Conservation (phyloP, 345 rosid species). For the Turritis glabra region DNA sequence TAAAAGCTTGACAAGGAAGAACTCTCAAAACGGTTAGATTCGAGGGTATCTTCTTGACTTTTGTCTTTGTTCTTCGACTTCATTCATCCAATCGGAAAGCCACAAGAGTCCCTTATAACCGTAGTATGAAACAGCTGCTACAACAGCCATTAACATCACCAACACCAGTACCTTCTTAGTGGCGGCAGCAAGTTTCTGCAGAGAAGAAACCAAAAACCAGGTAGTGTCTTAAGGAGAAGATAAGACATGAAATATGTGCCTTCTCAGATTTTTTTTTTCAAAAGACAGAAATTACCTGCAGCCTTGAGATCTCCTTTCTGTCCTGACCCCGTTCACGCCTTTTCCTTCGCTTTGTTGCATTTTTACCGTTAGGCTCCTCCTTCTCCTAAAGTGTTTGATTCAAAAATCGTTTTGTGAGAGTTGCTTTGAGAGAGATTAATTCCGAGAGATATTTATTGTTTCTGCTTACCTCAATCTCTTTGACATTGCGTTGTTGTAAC, state of each 20-base stretch:
- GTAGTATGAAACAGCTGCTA: slow-evolving; percentile 49
- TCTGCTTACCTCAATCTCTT: slow-evolving; percentile 59
- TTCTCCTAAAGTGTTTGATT: slow-evolving; percentile 50
- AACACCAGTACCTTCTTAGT: slow-evolving; percentile 50
- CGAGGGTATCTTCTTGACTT: slow-evolving; percentile 44
- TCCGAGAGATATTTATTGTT: neutral
- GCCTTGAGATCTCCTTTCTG: slow-evolving; percentile 47
- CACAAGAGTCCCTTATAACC: slow-evolving; percentile 80
- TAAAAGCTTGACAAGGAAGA: slow-evolving; percentile 20
- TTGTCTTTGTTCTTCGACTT: slow-evolving; percentile 62
- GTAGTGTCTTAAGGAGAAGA: neutral
- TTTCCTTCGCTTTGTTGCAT: slow-evolving; percentile 61
- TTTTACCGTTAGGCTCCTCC: slow-evolving; percentile 49
- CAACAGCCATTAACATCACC: slow-evolving; percentile 37
- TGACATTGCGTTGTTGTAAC: slow-evolving; percentile 64
- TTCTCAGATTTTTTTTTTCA: neutral
- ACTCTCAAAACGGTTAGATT: slow-evolving; percentile 25
- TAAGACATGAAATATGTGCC: neutral
- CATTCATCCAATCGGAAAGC: slow-evolving; percentile 91
- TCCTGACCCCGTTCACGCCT: slow-evolving; percentile 60
- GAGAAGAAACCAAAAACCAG: slow-evolving; percentile 9
- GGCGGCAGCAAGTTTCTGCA: slow-evolving; percentile 56
- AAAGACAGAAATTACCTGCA: slow-evolving; percentile 50
- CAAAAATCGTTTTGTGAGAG: neutral
- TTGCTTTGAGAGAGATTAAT: neutral